Base-by-base conservation (phyloP, 257 asterid species). In the Gardenia jasminoides region DNA sequence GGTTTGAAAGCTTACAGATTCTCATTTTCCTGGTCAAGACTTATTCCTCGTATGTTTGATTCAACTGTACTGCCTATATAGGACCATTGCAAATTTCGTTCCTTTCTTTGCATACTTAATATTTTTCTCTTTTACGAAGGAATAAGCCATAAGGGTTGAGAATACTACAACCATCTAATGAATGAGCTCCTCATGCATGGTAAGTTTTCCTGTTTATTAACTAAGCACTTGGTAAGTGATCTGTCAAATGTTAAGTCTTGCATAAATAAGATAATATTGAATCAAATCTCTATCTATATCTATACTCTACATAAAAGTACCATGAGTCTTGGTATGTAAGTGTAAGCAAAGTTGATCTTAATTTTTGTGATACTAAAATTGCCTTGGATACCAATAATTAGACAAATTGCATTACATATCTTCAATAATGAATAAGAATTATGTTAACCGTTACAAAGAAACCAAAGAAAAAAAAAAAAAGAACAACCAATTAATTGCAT, bases 151-250 rank as follows among this genome's bases (percentile, higher is more conserved):
- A 75, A 82, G 82, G 90, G 89, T 43, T 76, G 88, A 58, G 85
- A 74, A 47, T 86, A 67, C 83, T 88, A 90, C 84, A 85, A 90
- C 80, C 78, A 86, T 77, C 81, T 54, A 17, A 50, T 72, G 76
- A 72, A 50, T 72, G n/a, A n/a, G n/a, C n/a, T n/a, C n/a, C n/a
- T n/a, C n/a, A n/a, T n/a, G n/a, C n/a, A n/a, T n/a, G n/a, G n/a
- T n/a, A 50, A 72, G 47, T 9, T 44, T 24, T 70, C 26, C 47
- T 43, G 9, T 15, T 71, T 46, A 46, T 28, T 28, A 30, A 46
- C 61, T 19, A 59, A 22, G 66, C 31, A 59, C 31, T 59, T 6
- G 66, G 1, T n/a, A 59, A 3, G 66, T 12, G n/a, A 59, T 59
- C 15, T 59, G 66, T 59, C n/a, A 15, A 7, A 12, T 59, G 66